Conservation (phyloP, 2,329 filamentous ascomycete species). For the Aspergillus ustus region DNA sequence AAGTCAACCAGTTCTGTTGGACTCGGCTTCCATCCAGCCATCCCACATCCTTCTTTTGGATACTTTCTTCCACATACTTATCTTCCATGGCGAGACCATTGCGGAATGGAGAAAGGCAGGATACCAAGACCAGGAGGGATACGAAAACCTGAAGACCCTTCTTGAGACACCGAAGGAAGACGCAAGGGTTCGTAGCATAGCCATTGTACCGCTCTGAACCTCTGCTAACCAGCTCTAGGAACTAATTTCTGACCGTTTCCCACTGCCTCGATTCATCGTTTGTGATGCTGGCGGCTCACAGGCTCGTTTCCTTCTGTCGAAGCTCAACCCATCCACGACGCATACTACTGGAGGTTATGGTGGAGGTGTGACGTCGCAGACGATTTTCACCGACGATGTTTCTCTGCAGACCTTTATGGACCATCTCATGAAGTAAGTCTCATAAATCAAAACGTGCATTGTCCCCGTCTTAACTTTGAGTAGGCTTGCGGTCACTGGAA, state of each 20-base stretch:
- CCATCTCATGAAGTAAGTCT: conserved; percentile 92
- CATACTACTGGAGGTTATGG: conserved; percentile 93
- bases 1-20: conserved; percentile 87
- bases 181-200: conserved; percentile 70
- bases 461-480: conserved; percentile 31
- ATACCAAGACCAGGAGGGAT: conserved; percentile 97
- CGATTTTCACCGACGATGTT: conserved; percentile 98
- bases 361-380: conserved; percentile 87
- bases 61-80: conserved; percentile 99
- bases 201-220: neutral
- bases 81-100: conserved; percentile 98
- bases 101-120: conserved; percentile 98
- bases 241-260: conserved; percentile 95
- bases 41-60: conserved; percentile 93
- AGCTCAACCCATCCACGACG: conserved; percentile 96
- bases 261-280: conserved; percentile 96
- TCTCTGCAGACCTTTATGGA: conserved; percentile 99
- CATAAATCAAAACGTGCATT: neutral
- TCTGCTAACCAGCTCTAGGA: conserved; percentile 61
- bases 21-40: conserved; percentile 94
- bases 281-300: conserved; percentile 98
- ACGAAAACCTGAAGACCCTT: conserved; percentile 89
- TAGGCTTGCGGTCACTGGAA: conserved; percentile 57
- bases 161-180: conserved; percentile 96
- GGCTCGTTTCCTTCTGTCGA: conserved; percentile 93